A percentile compares a stretch with the other conserved stretches of the same genome.
These are phyloP conservation scores for Xylaria digitata DNA, from an alignment of 2,329 filamentous ascomycete genomes.

Conservation along the genomic window DNA sequence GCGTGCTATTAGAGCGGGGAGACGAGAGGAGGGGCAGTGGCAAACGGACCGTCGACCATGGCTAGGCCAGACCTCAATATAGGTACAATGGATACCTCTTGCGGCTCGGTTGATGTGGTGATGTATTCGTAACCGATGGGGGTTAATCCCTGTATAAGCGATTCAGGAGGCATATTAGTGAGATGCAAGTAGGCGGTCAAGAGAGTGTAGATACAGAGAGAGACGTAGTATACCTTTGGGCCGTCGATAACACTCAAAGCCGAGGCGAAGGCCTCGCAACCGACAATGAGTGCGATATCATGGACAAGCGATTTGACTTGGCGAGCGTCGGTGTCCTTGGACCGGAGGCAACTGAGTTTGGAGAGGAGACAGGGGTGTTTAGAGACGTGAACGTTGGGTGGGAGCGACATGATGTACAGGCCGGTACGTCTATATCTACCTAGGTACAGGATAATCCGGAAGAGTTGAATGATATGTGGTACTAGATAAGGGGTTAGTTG, in stretches of 20 bases:
- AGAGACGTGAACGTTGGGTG: slow-evolving; percentile 79
- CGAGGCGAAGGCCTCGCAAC: slow-evolving; percentile 79
- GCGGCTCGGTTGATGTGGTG: slow-evolving; percentile 70
- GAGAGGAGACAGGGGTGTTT: slow-evolving; percentile 85
- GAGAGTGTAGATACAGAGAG: background rate
- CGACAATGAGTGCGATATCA: slow-evolving; percentile 86
- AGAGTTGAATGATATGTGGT: background rate
- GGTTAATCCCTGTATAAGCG: slow-evolving; percentile 71
- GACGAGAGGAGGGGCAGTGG: slow-evolving; percentile 4
- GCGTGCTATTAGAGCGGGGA: slow-evolving; percentile 26
- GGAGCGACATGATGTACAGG: slow-evolving; percentile 54
- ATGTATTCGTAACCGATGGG: slow-evolving; percentile 82
- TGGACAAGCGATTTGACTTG: slow-evolving; percentile 86
- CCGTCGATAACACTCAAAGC: slow-evolving; percentile 68
- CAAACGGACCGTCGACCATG: slow-evolving; percentile 81
- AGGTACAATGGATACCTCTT: slow-evolving; percentile 82
- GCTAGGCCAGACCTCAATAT: slow-evolving; percentile 92
- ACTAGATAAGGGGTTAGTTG: background rate
- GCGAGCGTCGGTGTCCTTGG: slow-evolving; percentile 72
- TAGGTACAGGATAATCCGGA: background rate
- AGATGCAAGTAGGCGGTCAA: slow-evolving; percentile 1
- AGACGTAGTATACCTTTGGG: slow-evolving; percentile 67
- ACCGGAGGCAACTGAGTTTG: slow-evolving; percentile 91
- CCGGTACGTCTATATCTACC: background rate
- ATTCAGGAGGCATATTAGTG: slow-evolving; percentile 18